phyloP scores from a whole-genome alignment of 1,284 basidiomycete species.

The Ustilago bromivora region DNA sequence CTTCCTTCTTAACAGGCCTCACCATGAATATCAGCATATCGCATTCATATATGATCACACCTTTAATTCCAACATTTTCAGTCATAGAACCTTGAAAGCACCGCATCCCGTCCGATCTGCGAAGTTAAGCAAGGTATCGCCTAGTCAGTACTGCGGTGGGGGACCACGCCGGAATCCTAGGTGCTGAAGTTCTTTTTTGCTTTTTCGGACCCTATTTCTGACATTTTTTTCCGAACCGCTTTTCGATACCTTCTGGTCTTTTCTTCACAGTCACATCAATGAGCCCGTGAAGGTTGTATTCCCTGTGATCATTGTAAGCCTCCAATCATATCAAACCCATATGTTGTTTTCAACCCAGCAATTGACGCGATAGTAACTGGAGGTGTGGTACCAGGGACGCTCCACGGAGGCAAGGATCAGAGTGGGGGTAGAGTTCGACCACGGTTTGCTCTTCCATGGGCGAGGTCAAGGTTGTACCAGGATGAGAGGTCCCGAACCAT shows the following conservation, averaged over 20 bases:
- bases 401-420: background rate
- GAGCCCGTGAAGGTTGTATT: too few relatives aligned
- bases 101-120: conserved; percentile 84
- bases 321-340: background rate
- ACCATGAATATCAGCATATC: too few relatives aligned
- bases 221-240: too few relatives aligned
- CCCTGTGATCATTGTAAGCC: background rate
- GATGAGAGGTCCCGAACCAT: background rate
- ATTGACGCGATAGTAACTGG: background rate
- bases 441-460: background rate
- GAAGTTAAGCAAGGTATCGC: conserved; percentile 83
- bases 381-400: background rate
- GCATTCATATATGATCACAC: too few relatives aligned
- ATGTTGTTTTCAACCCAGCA: background rate
- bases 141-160: conserved; percentile 85
- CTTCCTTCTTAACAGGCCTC: too few relatives aligned
- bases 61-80: conserved; percentile 73
- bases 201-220: too few relatives aligned
- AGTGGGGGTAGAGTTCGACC: background rate
- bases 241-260: too few relatives aligned
- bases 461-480: too few relatives aligned
- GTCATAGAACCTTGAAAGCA: conserved; percentile 83
- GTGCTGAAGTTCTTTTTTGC: conserved; percentile 77
- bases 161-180: conserved; percentile 85
- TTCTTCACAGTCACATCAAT: too few relatives aligned